Percentiles rank a stretch among this genome's conserved stretches.
These are phyloP conservation scores for Globisporangium camurandrum DNA, from an alignment of 352 stramenopile species.

Conservation along the genomic window DNA sequence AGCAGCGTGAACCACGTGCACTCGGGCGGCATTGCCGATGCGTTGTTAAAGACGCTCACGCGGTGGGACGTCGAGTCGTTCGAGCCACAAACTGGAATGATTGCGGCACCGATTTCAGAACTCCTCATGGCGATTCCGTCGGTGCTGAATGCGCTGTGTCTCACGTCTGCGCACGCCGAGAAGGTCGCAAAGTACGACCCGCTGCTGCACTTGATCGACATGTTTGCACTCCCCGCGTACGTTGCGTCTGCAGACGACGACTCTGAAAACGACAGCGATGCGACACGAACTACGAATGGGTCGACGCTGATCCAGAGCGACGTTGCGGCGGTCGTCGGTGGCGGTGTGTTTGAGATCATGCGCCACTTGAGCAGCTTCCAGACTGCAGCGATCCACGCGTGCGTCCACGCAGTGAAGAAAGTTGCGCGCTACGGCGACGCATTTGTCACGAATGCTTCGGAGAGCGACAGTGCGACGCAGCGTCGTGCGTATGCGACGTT, in stretches of 20 bases:
- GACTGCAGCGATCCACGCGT: conserved; percentile 76
- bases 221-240: conserved; percentile 89
- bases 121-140: conserved; percentile 94
- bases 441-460: conserved; percentile 11
- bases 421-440: conserved; percentile 81
- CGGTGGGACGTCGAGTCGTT: conserved; percentile 63
- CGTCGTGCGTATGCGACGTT: conserved; percentile 26
- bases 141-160: conserved; percentile 88
- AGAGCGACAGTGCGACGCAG: not conserved
- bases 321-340: conserved; percentile 89
- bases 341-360: conserved; percentile 95
- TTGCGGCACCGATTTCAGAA: conserved; percentile 84
- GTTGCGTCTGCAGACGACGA: conserved; percentile 40
- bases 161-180: conserved; percentile 90
- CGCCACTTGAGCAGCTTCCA: conserved; percentile 89
- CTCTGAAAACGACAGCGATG: conserved; percentile 68
- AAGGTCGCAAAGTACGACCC: conserved; percentile 89
- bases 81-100: conserved; percentile 31
- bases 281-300: too few relatives aligned
- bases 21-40: conserved; percentile 86
- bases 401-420: conserved; percentile 87
- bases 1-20: conserved; percentile 94
- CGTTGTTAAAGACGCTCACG: conserved; percentile 90
- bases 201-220: conserved; percentile 85
- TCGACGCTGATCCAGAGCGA: conserved; percentile 92